Evolutionary conservation across 352 stramenopile species (phyloP).

Genomic region (Globisporangium spinosum): DNA sequence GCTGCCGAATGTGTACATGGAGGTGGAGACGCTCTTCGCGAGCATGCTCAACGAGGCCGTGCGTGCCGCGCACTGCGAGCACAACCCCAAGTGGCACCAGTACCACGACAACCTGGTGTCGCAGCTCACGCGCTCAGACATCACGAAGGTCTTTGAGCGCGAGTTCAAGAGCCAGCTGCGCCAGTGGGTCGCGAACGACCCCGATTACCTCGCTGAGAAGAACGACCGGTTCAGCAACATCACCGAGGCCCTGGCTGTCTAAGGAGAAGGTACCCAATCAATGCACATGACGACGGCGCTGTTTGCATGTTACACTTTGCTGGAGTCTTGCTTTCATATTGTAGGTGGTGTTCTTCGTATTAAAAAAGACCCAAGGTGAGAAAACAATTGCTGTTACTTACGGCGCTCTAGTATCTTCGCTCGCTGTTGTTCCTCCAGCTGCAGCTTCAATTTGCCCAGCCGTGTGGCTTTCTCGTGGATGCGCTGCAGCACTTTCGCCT

Average conservation of each 20-base stretch:
- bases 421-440: slow-evolving; percentile 9
- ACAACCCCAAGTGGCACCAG: slow-evolving; percentile 49
- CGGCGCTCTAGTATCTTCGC: not conserved
- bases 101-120: slow-evolving; percentile 51
- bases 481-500: slow-evolving; percentile 5
- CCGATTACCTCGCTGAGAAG: slow-evolving; percentile 46
- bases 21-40: slow-evolving; percentile 54
- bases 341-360: not conserved
- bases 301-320: not conserved
- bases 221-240: slow-evolving; percentile 51
- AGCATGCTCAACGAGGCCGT: slow-evolving; percentile 65
- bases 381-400: not conserved
- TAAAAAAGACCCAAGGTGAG: not conserved
- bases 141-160: slow-evolving; percentile 45
- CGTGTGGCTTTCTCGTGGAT: slow-evolving; percentile 13
- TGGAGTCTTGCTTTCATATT: not conserved
- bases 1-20: slow-evolving; percentile 64
- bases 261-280: slow-evolving; percentile 8
- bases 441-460: slow-evolving; percentile 6
- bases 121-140: slow-evolving; percentile 43
- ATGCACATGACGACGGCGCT: not conserved
- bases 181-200: slow-evolving; percentile 45
- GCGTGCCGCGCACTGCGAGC: slow-evolving; percentile 50
- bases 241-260: slow-evolving; percentile 38
- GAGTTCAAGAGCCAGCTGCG: slow-evolving; percentile 62